phyloP scores from a whole-genome alignment of 2,329 filamentous ascomycete species.

The Cladosporium sp. region DNA sequence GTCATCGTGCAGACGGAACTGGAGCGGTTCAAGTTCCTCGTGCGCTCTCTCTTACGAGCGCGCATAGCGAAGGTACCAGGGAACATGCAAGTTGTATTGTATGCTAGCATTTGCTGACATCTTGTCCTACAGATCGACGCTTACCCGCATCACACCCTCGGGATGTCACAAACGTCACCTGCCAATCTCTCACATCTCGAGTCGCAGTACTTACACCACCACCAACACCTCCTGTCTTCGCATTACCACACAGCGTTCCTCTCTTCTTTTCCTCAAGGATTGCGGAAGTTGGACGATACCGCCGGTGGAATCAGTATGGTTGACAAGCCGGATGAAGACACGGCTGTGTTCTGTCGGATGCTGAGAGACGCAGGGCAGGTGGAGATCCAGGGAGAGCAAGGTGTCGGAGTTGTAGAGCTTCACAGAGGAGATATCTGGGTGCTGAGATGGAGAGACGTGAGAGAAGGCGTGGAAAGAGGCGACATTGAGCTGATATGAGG shows the following conservation, averaged over 20 bases:
- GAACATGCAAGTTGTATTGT: constrained; percentile 9
- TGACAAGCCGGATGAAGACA: constrained; percentile 73
- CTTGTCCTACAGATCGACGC: constrained; percentile 58
- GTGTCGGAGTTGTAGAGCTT: constrained; percentile 34
- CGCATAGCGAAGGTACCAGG: constrained; percentile 74
- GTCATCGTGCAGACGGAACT: constrained; percentile 96
- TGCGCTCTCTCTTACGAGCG: constrained; percentile 74
- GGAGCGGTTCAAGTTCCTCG: constrained; percentile 85
- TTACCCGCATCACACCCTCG: constrained; percentile 68
- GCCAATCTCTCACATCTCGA: constrained; percentile 62
- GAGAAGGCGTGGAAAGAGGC: constrained; percentile 63
- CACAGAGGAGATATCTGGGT: constrained; percentile 51
- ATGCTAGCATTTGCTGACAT: constrained; percentile 15
- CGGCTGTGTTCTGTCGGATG: constrained; percentile 76
- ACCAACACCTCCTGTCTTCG: constrained; percentile 74
- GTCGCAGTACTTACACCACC: constrained; percentile 72
- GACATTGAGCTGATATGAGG: constrained; percentile 58
- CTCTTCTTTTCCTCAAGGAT: constrained; percentile 65
- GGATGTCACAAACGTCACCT: constrained; percentile 31
- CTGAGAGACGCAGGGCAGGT: constrained; percentile 55
- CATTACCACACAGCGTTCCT: constrained; percentile 87
- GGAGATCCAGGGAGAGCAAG: constrained; percentile 56
- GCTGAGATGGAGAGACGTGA: constrained; percentile 51
- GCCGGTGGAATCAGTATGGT: constrained; percentile 89
- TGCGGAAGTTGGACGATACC: constrained; percentile 86